Percentiles rank a stretch among this genome's conserved stretches.
These are phyloP conservation scores for Pythium dissimile DNA, from an alignment of 352 stramenopile genomes.

Conservation along the genomic window DNA sequence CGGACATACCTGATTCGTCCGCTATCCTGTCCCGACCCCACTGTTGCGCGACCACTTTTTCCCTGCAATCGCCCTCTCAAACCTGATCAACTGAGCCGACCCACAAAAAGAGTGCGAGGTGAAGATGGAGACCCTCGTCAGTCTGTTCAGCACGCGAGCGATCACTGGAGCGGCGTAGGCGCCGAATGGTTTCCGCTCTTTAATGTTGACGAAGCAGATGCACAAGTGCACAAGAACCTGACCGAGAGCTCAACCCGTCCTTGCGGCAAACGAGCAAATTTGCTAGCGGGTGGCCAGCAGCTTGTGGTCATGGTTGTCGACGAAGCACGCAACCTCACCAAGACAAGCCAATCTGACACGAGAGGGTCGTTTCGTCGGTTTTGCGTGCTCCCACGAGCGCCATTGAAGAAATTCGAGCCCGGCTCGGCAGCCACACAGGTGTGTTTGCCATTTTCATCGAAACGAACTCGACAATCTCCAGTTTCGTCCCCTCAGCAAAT, in stretches of 20 bases:
- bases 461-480: slow-evolving; percentile 10
- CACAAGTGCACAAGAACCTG: neutral
- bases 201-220: neutral
- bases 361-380: neutral
- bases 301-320: slow-evolving; percentile 6
- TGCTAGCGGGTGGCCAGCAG: neutral
- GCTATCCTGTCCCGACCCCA: neutral
- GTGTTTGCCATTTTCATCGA: slow-evolving; percentile 38
- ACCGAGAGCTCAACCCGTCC: neutral
- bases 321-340: neutral
- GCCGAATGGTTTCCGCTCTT: slow-evolving; percentile 1
- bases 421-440: neutral
- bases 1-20: neutral
- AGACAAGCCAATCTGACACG: neutral
- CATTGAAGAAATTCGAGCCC: neutral
- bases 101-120: neutral
- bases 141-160: neutral
- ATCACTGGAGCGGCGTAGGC: neutral
- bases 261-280: neutral
- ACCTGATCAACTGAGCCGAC: neutral
- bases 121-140: neutral
- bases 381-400: neutral
- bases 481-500: neutral
- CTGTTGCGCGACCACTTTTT: neutral
- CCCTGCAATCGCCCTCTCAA: neutral